A percentile compares a stretch with the other conserved stretches of the same genome.
Conservation (phyloP, 78 protist species). For the Cavenderia fasciculata region DNA sequence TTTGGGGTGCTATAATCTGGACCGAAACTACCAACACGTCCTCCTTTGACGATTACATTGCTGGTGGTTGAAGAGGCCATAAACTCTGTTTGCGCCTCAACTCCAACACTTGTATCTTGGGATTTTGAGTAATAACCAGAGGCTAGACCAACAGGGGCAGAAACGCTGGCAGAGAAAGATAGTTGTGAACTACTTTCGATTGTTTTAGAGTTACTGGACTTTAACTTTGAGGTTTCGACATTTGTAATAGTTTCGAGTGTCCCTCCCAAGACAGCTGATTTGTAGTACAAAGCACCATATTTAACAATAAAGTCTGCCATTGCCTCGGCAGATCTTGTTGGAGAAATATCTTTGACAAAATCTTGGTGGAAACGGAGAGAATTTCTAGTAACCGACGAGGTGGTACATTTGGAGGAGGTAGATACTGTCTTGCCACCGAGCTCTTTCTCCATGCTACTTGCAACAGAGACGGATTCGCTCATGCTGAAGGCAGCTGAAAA, state of each 20-base stretch:
- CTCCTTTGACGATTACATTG: neutral
- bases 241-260: neutral
- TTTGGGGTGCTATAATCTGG: neutral
- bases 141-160: no score
- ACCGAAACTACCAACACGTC: neutral
- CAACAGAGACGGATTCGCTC: neutral
- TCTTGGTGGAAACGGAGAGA: neutral
- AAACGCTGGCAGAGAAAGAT: no score
- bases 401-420: neutral
- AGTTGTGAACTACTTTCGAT: no score
- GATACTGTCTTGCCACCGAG: neutral
- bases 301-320: neutral
- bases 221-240: neutral
- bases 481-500: neutral
- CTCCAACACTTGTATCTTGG: no score
- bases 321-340: neutral
- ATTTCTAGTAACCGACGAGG: neutral
- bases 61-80: no score
- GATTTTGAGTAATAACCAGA: no score
- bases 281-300: conserved; percentile 11
- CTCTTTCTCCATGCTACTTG: neutral
- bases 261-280: neutral
- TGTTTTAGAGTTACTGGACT: no score
- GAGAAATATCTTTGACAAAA: neutral
- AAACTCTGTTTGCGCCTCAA: no score